Evolutionary conservation across 2,329 filamentous ascomycete species (phyloP).

Genomic region (Penicillium sumatraense): DNA sequence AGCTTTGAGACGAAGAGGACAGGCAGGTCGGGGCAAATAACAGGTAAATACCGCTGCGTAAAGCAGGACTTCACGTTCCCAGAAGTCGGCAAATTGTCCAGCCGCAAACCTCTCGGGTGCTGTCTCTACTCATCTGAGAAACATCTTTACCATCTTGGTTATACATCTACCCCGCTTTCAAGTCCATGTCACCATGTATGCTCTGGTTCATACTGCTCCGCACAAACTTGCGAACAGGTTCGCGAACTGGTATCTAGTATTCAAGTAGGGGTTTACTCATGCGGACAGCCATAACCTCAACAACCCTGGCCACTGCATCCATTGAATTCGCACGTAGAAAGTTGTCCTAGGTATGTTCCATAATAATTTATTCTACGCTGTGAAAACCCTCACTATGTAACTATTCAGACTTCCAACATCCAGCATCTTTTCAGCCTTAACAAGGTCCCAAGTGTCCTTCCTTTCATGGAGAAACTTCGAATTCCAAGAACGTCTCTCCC

Average conservation of each 20-base stretch:
- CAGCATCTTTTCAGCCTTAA: neutral
- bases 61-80: conserved; percentile 7
- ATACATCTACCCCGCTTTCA: too few species aligned
- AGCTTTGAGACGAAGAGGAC: conserved; percentile 13
- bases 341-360: neutral
- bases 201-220: too few species aligned
- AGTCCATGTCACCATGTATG: too few species aligned
- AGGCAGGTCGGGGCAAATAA: conserved; percentile 9
- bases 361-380: neutral
- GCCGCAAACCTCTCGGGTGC: too few species aligned
- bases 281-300: neutral
- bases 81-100: conserved; percentile 11
- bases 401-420: neutral
- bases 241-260: too few species aligned
- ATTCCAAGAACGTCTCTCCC: conserved; percentile 7
- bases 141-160: too few species aligned
- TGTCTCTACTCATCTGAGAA: too few species aligned
- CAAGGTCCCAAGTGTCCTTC: conserved; percentile 1
- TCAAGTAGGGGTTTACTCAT: neutral
- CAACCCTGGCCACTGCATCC: neutral
- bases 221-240: neutral
- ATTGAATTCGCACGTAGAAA: neutral
- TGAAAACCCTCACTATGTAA: neutral
- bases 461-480: conserved; percentile 8
- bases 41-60: conserved; percentile 3